phyloP scores from a whole-genome alignment of 192 early-diverging fungal genomes.

The Backusella morwellensis region DNA sequence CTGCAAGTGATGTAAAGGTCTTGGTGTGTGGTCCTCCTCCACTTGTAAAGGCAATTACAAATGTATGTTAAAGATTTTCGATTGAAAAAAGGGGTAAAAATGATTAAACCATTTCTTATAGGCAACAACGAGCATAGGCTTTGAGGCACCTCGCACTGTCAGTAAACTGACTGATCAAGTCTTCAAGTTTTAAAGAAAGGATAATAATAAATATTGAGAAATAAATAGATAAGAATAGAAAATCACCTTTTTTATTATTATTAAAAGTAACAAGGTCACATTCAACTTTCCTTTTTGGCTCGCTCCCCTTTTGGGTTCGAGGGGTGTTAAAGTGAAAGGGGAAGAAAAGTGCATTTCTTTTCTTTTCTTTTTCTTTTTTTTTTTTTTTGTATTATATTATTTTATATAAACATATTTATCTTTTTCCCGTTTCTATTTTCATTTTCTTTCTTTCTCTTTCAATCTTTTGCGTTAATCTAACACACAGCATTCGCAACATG shows the following conservation, averaged over 20 bases:
- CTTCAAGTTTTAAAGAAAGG: conserved; percentile 25
- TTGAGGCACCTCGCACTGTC: conserved; percentile 13
- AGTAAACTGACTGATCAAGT: conserved; percentile 35
- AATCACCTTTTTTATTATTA: neutral
- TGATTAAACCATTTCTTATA: neutral
- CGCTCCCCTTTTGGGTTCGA: neutral
- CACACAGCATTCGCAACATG: neutral
- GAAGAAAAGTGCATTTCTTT: neutral
- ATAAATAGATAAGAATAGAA: conserved; percentile 38
- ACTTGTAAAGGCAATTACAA: conserved; percentile 66
- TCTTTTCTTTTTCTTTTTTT: neutral
- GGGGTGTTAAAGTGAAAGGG: neutral
- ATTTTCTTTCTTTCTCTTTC: neutral
- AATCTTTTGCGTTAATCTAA: neutral
- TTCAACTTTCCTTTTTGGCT: neutral
- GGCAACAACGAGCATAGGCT: conserved; percentile 19
- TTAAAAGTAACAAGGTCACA: neutral
- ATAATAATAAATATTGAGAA: conserved; percentile 39
- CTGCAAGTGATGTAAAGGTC: conserved; percentile 51
- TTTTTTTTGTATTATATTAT: neutral
- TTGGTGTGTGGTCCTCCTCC: conserved; percentile 56
- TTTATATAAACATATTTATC: neutral
- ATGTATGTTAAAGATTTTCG: neutral
- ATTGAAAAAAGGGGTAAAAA: neutral
- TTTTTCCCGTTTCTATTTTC: neutral